Base-by-base conservation (phyloP, 495 filamentous ascomycete genomes). In the Penicillium robsamsonii region DNA sequence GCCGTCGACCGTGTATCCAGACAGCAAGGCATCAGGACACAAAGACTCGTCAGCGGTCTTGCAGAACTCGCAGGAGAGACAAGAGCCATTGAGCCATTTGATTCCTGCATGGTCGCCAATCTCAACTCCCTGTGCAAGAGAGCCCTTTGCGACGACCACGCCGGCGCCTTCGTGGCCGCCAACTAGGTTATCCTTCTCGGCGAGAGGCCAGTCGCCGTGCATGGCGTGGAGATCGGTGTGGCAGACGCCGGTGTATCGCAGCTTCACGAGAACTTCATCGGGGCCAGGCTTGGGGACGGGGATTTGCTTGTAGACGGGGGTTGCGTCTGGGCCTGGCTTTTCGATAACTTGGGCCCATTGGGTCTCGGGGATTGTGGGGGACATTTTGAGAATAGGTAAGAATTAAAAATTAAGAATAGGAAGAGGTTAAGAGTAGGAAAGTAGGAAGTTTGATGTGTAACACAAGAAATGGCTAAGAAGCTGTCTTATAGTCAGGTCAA, bases 81-180 rank as follows among this genome's bases (percentile, higher is more conserved):
- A 96, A 11, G 84, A 84, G 50, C 88, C 89, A 71, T 96, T 94
- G 50, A 96, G 75, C 92, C 92, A 96, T 76, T 95, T 94, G 61
- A 96, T 83, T 68, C 91, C 92, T 44, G 81, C 92, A 65, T 88
- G 78, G 63, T 94, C 89, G 60, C 91, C 91, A 58, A 94, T 78
- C 64, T 91, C 72, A 55, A 92, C 72, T 40, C 89, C 88, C 11
- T 80, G 74, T 20, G 91, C 90, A 9, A 92, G 77, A 8, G 83
- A 73, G 57, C 92, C 92, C 52, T 80, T 79, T 24, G 90, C 89
- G 18, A 95, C 91, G 31, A 96, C 88, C 38, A 92, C 73, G 65
- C 92, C 92, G 30, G 92, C 89, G 55, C 88, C 92, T 74, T 96
- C 92, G 74, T 97, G 92, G n/a, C 92, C 92, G 63, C 92, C 92